phyloP scores from a whole-genome alignment of 331 rosid species.

The Spiraea crenata region DNA sequence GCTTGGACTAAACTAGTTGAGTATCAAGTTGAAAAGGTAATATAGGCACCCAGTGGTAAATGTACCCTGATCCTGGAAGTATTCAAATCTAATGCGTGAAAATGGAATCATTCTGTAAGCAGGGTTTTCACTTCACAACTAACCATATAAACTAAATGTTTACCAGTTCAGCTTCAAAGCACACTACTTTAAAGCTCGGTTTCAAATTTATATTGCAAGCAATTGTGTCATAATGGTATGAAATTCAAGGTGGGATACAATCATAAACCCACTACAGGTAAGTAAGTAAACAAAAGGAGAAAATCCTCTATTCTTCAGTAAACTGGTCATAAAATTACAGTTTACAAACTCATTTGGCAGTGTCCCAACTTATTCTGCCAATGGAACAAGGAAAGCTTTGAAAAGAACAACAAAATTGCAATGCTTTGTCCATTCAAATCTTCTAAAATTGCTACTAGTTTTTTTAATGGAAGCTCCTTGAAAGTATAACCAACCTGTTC shows the following conservation, averaged over 20 bases:
- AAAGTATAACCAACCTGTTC: constrained; percentile 58
- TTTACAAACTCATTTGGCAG: too few species aligned
- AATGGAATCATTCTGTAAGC: not conserved
- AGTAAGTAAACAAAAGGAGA: too few species aligned
- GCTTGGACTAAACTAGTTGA: too few species aligned
- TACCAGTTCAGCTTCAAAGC: not conserved
- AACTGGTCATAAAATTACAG: too few species aligned
- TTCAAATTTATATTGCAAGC: not conserved
- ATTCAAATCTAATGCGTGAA: not conserved
- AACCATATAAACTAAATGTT: too few species aligned
- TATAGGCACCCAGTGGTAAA: too few species aligned
- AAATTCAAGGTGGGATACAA: too few species aligned
- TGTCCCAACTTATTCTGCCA: too few species aligned
- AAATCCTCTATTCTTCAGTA: too few species aligned
- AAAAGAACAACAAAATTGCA: not conserved
- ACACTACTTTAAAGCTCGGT: not conserved
- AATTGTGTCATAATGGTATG: not conserved
- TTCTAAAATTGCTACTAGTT: not conserved
- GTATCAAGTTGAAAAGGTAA: too few species aligned
- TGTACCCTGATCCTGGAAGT: too few species aligned
- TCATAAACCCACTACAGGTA: too few species aligned
- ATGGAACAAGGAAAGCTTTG: not conserved
- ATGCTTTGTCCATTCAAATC: not conserved
- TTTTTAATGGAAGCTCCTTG: not conserved
- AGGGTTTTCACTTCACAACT: not conserved